Percentiles rank a stretch among this genome's conserved stretches.
Conservation (phyloP, 495 filamentous ascomycete species). For the Penicillium salamii region DNA sequence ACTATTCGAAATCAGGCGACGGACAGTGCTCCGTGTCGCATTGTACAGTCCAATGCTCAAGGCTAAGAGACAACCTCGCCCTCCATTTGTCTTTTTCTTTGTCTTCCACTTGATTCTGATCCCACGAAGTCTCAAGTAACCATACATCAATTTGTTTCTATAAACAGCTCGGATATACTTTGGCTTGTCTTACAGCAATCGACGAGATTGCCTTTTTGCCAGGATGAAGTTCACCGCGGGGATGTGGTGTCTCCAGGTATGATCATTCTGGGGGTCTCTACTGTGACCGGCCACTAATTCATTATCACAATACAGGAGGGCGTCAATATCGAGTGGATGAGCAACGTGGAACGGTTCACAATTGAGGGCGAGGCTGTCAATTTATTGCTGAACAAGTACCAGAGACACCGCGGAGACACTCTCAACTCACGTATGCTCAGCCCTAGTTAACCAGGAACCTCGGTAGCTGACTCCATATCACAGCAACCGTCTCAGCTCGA, state of each 20-base stretch:
- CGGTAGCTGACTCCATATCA: not conserved
- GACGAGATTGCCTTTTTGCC: not conserved
- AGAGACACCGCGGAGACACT: slow-evolving; percentile 52
- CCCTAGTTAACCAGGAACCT: not conserved
- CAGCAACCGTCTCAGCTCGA: slow-evolving; percentile 29
- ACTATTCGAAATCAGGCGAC: slow-evolving; percentile 12
- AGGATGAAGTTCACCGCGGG: slow-evolving; percentile 48
- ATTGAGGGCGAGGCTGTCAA: slow-evolving; percentile 36
- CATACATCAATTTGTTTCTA: too few relatives aligned
- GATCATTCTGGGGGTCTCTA: not conserved
- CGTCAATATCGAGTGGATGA: slow-evolving; percentile 46
- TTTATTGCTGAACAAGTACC: slow-evolving; percentile 40
- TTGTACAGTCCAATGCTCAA: not conserved
- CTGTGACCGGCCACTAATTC: too few relatives aligned
- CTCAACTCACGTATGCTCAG: slow-evolving; percentile 50
- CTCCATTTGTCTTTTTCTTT: too few relatives aligned
- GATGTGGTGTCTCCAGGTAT: slow-evolving; percentile 42
- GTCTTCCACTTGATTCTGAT: too few relatives aligned
- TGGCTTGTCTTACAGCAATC: not conserved
- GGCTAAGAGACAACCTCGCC: too few relatives aligned
- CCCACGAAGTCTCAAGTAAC: too few relatives aligned
- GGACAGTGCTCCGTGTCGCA: slow-evolving; percentile 25
- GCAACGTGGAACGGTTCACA: slow-evolving; percentile 41
- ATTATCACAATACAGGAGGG: slow-evolving; percentile 24
- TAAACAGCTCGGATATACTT: not conserved